phyloP scores from a whole-genome alignment of 2,329 filamentous ascomycete species.

The Hymenoscyphus repandus region DNA sequence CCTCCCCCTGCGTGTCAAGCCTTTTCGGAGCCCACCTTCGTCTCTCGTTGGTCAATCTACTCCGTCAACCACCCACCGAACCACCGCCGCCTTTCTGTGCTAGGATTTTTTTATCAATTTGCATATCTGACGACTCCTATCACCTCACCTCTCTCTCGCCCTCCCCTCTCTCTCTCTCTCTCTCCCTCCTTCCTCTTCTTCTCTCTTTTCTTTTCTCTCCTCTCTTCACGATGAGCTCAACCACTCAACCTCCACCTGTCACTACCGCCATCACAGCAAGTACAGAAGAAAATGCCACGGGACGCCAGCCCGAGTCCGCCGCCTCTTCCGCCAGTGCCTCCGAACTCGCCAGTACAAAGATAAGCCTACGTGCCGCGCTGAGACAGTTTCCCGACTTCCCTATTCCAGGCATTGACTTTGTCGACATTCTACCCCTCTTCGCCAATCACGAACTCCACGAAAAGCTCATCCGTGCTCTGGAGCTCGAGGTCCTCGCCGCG shows the following conservation, averaged over 20 bases:
- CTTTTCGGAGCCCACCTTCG: not conserved
- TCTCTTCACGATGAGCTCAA: conserved; percentile 30
- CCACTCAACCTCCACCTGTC: conserved; percentile 18
- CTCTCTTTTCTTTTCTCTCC: conserved; percentile 20
- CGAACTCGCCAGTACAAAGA: conserved; percentile 46
- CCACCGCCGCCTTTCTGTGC: conserved; percentile 15
- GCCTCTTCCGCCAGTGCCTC: conserved; percentile 30
- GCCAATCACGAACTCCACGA: conserved; percentile 68
- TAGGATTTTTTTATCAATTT: conserved; percentile 19
- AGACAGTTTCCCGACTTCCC: conserved; percentile 91
- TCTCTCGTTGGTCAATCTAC: conserved; percentile 8
- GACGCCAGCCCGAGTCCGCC: conserved; percentile 29
- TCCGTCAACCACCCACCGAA: conserved; percentile 7
- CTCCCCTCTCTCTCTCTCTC: conserved; percentile 15
- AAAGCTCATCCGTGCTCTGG: conserved; percentile 75
- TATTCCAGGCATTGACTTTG: conserved; percentile 86
- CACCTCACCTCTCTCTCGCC: conserved; percentile 13
- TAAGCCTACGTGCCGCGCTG: conserved; percentile 66
- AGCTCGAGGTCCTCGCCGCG: conserved; percentile 68
- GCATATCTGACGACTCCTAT: conserved; percentile 20
- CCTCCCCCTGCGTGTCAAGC: conserved; percentile 2
- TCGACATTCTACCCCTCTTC: conserved; percentile 97
- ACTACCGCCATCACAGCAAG: conserved; percentile 8
- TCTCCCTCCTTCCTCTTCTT: conserved; percentile 9
- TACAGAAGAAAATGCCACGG: conserved; percentile 27